Evolutionary conservation across 441 rosid species (phyloP), one percentile per base, ranked within the genome.

Genomic region (Cnidoscolus chayamansa): DNA sequence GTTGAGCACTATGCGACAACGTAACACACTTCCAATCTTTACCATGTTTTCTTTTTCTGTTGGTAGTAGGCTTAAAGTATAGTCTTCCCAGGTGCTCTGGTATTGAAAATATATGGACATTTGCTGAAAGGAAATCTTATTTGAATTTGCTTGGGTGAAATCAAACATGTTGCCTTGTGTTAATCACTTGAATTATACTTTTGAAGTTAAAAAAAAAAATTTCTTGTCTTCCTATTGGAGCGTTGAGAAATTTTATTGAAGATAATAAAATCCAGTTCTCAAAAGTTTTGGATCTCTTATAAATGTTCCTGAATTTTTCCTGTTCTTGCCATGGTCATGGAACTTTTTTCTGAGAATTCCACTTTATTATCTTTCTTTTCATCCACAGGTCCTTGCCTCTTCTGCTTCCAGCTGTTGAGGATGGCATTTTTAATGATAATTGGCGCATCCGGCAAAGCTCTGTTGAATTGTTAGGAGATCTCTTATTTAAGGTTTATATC

Each of bases 381-480:
- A 19, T 70, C 72, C 51, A 68, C 88, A 96, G 99, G 86, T 88
- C 99, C 31, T 86, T 96, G 72, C 98, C 95, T 61, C 96, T 94
- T 76, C 98, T 96, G 64, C 99, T 96, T 84, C 99, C 99, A 49
- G 98, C 98, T 73, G 98, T 94, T 72, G 99, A 96, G 79, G 99
- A 96, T 85, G 99, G 99, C 60, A 96, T 96, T 74, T 94, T 92
- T 74, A 92, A 90, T 75, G 99, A 96, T 78, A 96, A 73, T 87
- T 96, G 99, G 99, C 96, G 99, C 75, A 94, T 96, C 71, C 89
- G 98, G 68, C 99, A 96, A 85, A 96, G 99, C 85, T 96, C 99
- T 60, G 99, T 96, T 12, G 99, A 96, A 78, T 84, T 96, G 74
- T 85, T 96, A 72, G 99, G 99, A 69, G 99, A 96, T 81, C 90